Evolutionary conservation across 2,329 filamentous ascomycete species (phyloP), one percentile per base, ranked within the genome.

Genomic region (Pseudonectria foliicola): DNA sequence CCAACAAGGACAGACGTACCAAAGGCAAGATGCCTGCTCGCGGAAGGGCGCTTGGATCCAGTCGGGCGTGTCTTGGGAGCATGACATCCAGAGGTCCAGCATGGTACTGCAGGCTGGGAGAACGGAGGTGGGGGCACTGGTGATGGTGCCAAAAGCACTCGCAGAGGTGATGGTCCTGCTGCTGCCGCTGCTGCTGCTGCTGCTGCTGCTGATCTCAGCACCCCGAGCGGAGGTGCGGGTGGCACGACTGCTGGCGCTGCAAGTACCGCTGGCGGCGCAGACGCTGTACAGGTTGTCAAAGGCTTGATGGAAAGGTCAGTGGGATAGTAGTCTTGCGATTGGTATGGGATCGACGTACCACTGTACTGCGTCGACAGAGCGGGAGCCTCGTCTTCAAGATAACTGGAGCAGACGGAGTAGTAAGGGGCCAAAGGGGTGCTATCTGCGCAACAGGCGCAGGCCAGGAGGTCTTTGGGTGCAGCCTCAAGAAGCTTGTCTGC

Each of bases 11-110:
- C 12, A 6, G 5, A 40, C 55, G 39, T 32, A 59, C 57, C 57
- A 59, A 44, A 55, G 58, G 46, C 57, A 60, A 13, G 46, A 40
- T 13, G 57, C 56, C 30, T 59, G 56, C 21, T 52, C 44, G 13
- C 30, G 42, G 35, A 34, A 47, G 14, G 49, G 49, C 14, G 55
- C 35, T 4, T 40, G 27, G n/a, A 45, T 42, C 39, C 59, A 60
- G 13, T 44, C 43, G 5, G 35, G 35, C 14, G 51, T 47, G 25
- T 46, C 34, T 8, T 27, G 37, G 26, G 43, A 45, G 38, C 56
- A 59, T 3, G 52, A 53, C 13, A 35, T 34, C 32, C 48, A 57
- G 31, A 57, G 33, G 16, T 30, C 39, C 12, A 52, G 27, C 55
- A 59, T 57, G 21, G 45, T 41, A 26, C 29, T 18, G 35, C 55